phyloP scores from a whole-genome alignment of 495 filamentous ascomycete genomes.

The Coniosporium apollinis region DNA sequence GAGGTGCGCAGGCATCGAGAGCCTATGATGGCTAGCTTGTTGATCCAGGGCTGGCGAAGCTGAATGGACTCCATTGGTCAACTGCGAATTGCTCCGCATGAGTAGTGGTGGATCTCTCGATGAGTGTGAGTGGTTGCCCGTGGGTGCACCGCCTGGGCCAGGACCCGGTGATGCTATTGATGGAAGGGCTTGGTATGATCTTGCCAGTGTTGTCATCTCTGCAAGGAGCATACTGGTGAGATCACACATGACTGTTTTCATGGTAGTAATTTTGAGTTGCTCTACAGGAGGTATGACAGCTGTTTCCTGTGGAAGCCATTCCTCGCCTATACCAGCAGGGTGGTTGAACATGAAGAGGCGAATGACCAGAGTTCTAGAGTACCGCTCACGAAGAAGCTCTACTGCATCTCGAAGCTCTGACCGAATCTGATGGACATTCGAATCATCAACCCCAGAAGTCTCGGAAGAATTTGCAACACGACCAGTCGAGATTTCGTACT shows the following conservation, averaged over 20 bases:
- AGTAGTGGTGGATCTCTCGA: not conserved
- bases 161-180: conserved; percentile 75
- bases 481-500: too few species aligned
- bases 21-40: too few species aligned
- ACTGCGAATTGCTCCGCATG: not conserved
- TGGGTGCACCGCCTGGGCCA: too few species aligned
- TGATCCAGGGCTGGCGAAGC: not conserved
- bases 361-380: conserved; percentile 60
- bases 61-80: not conserved
- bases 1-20: too few species aligned
- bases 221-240: conserved; percentile 68
- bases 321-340: conserved; percentile 9
- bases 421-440: too few species aligned
- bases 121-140: too few species aligned
- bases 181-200: conserved; percentile 61
- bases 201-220: conserved; percentile 76
- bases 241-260: conserved; percentile 90
- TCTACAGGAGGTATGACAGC: conserved; percentile 56
- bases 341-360: conserved; percentile 68
- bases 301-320: conserved; percentile 41
- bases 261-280: conserved; percentile 64
- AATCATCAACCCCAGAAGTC: too few species aligned
- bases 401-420: conserved; percentile 47
- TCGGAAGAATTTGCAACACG: too few species aligned
- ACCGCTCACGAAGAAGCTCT: conserved; percentile 36